Conservation (phyloP, 2,329 filamentous ascomycete genomes). For the Atkinsonella hypoxylon region DNA sequence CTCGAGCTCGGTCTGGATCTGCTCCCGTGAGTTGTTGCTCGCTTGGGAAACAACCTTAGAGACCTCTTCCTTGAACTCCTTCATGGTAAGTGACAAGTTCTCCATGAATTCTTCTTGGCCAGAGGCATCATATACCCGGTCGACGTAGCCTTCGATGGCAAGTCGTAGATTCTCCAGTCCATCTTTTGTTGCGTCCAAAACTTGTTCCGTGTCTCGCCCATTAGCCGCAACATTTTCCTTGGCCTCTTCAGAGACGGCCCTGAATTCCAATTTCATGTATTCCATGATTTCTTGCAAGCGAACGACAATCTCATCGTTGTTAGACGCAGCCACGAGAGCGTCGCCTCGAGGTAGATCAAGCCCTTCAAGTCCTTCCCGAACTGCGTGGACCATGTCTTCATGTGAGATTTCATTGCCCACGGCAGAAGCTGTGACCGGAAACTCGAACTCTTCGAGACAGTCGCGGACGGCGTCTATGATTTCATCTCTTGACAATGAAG, state of each 20-base stretch:
- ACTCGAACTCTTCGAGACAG: constrained; percentile 76
- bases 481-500: constrained; percentile 65
- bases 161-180: constrained; percentile 68
- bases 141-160: constrained; percentile 73
- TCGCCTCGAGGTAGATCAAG: constrained; percentile 33
- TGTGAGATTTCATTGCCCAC: constrained; percentile 40
- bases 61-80: constrained; percentile 56
- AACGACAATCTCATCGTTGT: constrained; percentile 38
- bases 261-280: constrained; percentile 46
- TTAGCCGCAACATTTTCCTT: constrained; percentile 72
- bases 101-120: constrained; percentile 72
- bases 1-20: constrained; percentile 73
- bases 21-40: constrained; percentile 40
- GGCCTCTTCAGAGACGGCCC: constrained; percentile 46
- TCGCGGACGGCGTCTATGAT: constrained; percentile 75
- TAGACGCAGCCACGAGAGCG: constrained; percentile 28
- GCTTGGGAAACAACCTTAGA: constrained; percentile 42
- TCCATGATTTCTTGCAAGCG: constrained; percentile 55
- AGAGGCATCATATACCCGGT: constrained; percentile 54
- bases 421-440: constrained; percentile 49
- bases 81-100: constrained; percentile 50
- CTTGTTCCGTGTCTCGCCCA: constrained; percentile 74
- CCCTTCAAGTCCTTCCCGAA: constrained; percentile 45
- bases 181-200: constrained; percentile 78
- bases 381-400: constrained; percentile 52